Base-by-base conservation (phyloP, 768 basidiomycete species). In the Tricholoma saponaceum region DNA sequence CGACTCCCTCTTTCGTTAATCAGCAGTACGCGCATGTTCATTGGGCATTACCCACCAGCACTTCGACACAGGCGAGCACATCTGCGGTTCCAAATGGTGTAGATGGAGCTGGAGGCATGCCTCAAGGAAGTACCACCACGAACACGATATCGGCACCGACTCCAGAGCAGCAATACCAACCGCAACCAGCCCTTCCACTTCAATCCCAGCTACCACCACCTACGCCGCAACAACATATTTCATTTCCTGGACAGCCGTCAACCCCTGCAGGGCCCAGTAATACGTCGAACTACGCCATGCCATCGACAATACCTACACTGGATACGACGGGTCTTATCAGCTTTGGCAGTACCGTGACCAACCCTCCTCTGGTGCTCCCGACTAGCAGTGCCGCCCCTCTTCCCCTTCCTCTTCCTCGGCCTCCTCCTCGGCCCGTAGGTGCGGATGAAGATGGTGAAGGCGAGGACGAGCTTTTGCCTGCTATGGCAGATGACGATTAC, bases 401-500 rank as follows among this genome's bases (percentile, higher is more conserved):
- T 1, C 52, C 55, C 1, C 56, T 62, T 1, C 51, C 59, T 10
- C 61, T 58, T 26, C 58, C 56, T 22, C 23, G 58, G 20, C 51
- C 58, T 0, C 54, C 35, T 28, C 22, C 44, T 18, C 58, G 64
- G 30, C 63, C 56, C 3, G 55, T 59, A 33, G 69, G 66, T 25
- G 55, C 56, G 55, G 80, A 82, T 23, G 82, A 82, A 25, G 82
- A 87, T n/a, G 89, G 72, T 0, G 90, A 87, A 57, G 89, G 81
- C 9, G 90, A 92, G 51, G 90, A 92, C 57, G 89, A 92, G 61
- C 68, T 90, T 43, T 67, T 91, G 32, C 89, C 89, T 44, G 89
- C 87, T 7, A 92, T 92, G 90, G 90, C 90, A 1, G 91, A 93
- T 59, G 91, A 92, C 60, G 91, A 92, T 61, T 92, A 91, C 69